Conservation (phyloP, 495 filamentous ascomycete genomes). For the Lepidopterella palustris region DNA sequence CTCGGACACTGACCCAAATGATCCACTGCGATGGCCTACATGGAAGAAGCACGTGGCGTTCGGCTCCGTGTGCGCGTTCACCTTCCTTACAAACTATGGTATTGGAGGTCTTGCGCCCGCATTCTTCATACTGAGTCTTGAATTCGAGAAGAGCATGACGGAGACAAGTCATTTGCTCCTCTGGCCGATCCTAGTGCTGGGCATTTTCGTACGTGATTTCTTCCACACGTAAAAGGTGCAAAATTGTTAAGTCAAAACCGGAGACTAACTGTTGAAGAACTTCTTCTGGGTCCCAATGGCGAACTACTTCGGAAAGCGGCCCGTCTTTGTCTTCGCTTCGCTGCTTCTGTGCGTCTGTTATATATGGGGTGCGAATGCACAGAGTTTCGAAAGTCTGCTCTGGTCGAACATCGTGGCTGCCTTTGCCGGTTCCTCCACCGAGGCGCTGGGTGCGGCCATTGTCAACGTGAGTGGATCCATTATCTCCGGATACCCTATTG, state of each 20-base stretch:
- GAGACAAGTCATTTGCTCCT: conserved; percentile 29
- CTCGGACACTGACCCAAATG: conserved; percentile 26
- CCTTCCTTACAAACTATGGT: conserved; percentile 31
- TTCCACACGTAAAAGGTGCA: not conserved
- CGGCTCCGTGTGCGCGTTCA: conserved; percentile 30
- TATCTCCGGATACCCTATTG: conserved; percentile 3
- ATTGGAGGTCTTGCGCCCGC: conserved; percentile 36
- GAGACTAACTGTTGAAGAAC: conserved; percentile 17
- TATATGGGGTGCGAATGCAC: conserved; percentile 32
- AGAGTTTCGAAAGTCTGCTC: conserved; percentile 28
- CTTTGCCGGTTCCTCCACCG: conserved; percentile 32
- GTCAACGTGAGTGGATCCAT: conserved; percentile 29
- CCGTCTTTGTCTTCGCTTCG: conserved; percentile 32
- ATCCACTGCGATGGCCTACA: conserved; percentile 33
- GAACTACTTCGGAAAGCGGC: conserved; percentile 36
- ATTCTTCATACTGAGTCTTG: conserved; percentile 28
- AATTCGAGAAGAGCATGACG: conserved; percentile 32
- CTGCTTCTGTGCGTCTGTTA: conserved; percentile 30
- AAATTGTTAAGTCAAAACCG: not conserved
- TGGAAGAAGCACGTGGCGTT: conserved; percentile 37
- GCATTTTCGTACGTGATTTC: conserved; percentile 17
- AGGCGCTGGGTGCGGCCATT: conserved; percentile 33
- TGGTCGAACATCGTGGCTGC: conserved; percentile 35
- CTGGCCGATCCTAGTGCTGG: conserved; percentile 34
- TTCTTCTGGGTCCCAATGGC: conserved; percentile 38